Conservation (phyloP, 192 early-diverging fungal genomes). For the Powellomyces hirtus region DNA sequence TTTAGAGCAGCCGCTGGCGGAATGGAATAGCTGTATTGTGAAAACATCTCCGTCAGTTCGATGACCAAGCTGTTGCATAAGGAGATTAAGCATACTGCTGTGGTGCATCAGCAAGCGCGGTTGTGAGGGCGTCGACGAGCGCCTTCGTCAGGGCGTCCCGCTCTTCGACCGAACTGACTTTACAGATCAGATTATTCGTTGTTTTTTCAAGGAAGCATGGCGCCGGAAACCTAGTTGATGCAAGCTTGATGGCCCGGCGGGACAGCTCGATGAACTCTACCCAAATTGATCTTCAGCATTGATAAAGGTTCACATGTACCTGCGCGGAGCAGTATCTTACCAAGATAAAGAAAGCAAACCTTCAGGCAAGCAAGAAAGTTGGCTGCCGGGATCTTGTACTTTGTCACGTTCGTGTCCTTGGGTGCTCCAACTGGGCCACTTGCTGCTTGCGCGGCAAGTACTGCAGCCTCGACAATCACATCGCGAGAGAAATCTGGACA, state of each 20-base stretch:
- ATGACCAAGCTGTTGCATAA: not conserved
- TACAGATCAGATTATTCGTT: not conserved
- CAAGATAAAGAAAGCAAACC: not conserved
- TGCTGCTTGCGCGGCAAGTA: not conserved
- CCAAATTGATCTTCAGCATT: not conserved
- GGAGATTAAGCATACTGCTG: not conserved
- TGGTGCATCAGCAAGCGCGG: not conserved
- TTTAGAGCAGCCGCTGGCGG: not conserved
- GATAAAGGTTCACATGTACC: not conserved
- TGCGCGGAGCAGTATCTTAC: not conserved
- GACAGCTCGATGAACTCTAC: not conserved
- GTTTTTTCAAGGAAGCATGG: not conserved
- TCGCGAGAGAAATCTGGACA: conserved; percentile 33
- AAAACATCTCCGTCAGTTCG: not conserved
- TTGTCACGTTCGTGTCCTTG: not conserved
- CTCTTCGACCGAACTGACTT: not conserved
- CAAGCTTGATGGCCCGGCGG: not conserved
- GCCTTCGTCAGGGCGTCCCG: not conserved
- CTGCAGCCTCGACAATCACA: conserved; percentile 5
- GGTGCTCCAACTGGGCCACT: not conserved
- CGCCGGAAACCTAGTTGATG: not conserved
- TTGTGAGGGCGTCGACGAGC: not conserved
- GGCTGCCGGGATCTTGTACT: not conserved
- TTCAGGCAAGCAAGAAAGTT: not conserved
- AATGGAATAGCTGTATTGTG: not conserved